A percentile compares a stretch with the other conserved stretches of the same genome.
Conservation (phyloP, 805 yeast species). For the Spathaspora boniae region DNA sequence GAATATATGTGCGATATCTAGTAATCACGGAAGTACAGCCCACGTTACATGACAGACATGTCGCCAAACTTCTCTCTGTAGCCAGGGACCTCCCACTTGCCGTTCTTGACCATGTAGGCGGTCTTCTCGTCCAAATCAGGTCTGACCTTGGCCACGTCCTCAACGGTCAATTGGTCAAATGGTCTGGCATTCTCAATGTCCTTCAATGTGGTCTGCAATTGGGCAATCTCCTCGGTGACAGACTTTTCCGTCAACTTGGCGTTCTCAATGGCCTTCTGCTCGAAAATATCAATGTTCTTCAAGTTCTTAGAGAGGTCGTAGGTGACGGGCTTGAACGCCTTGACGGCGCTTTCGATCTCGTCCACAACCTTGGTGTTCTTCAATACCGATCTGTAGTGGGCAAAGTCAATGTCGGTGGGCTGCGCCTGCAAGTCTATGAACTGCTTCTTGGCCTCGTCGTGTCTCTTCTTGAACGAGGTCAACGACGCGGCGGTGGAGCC, state of each 20-base stretch:
- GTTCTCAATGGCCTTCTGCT: slow-evolving; percentile 91
- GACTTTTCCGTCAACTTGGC: slow-evolving; percentile 90
- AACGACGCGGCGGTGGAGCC: slow-evolving; percentile 88
- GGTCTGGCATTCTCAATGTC: slow-evolving; percentile 98
- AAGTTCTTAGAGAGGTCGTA: slow-evolving; percentile 86
- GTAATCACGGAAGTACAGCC: neutral
- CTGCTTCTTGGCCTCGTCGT: slow-evolving; percentile 93
- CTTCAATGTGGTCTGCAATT: slow-evolving; percentile 81
- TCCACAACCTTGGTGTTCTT: slow-evolving; percentile 77
- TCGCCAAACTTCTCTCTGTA: slow-evolving; percentile 98
- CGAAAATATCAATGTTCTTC: slow-evolving; percentile 89
- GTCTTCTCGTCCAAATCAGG: slow-evolving; percentile 98
- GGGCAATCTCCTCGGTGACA: slow-evolving; percentile 80
- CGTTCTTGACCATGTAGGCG: slow-evolving; percentile 88
- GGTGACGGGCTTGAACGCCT: slow-evolving; percentile 75
- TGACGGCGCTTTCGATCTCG: slow-evolving; percentile 75
- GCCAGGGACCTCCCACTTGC: slow-evolving; percentile 97
- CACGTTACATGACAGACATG: slow-evolving; percentile 77
- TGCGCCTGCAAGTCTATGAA: slow-evolving; percentile 68
- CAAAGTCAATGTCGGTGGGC: slow-evolving; percentile 76
- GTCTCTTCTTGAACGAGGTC: slow-evolving; percentile 94
- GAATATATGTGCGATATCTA: slow-evolving; percentile 2
- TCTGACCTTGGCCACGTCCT: slow-evolving; percentile 90
- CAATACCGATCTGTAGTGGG: slow-evolving; percentile 72
- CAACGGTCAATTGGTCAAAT: slow-evolving; percentile 93